Evolutionary conservation across 2,329 filamentous ascomycete genomes (phyloP).

Genomic region (Fonsecaea pedrosoi): DNA sequence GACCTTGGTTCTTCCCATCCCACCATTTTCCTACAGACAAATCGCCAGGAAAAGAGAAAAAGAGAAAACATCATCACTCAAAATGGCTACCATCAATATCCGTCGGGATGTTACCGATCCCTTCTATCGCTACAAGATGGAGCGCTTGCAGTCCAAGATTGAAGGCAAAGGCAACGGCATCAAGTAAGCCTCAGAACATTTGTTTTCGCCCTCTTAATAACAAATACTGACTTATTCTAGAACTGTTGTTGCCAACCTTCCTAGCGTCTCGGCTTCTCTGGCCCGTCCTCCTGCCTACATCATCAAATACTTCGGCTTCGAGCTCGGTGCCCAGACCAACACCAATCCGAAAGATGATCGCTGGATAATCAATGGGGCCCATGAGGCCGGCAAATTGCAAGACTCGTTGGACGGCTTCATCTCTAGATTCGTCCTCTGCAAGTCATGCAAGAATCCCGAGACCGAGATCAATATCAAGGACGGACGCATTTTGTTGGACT

Average conservation of each 20-base stretch:
- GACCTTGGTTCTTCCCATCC: conserved; percentile 17
- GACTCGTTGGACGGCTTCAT: conserved; percentile 99
- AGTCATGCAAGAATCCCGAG: conserved; percentile 99
- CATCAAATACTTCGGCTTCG: conserved; percentile 99
- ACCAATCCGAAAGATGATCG: conserved; percentile 96
- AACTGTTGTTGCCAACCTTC: conserved; percentile 94
- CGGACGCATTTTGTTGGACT: conserved; percentile 88
- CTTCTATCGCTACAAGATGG: conserved; percentile 99
- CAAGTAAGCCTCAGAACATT: conserved; percentile 62
- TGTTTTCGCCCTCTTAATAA: not conserved
- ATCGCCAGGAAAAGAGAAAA: conserved; percentile 12
- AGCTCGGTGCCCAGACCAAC: conserved; percentile 98
- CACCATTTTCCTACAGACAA: conserved; percentile 16
- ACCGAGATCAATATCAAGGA: conserved; percentile 96
- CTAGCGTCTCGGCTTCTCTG: conserved; percentile 88
- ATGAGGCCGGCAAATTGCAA: conserved; percentile 93
- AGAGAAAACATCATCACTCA: conserved; percentile 58
- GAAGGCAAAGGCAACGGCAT: conserved; percentile 99
- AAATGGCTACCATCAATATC: conserved; percentile 91
- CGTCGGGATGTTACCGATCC: conserved; percentile 84
- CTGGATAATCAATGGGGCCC: conserved; percentile 99
- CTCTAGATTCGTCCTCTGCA: conserved; percentile 97
- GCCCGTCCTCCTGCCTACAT: conserved; percentile 91
- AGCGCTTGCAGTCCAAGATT: conserved; percentile 97
- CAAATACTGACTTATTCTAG: conserved; percentile 22